Evolutionary conservation across 2,329 filamentous ascomycete genomes (phyloP).

Genomic region (Clathrospora elynae): DNA sequence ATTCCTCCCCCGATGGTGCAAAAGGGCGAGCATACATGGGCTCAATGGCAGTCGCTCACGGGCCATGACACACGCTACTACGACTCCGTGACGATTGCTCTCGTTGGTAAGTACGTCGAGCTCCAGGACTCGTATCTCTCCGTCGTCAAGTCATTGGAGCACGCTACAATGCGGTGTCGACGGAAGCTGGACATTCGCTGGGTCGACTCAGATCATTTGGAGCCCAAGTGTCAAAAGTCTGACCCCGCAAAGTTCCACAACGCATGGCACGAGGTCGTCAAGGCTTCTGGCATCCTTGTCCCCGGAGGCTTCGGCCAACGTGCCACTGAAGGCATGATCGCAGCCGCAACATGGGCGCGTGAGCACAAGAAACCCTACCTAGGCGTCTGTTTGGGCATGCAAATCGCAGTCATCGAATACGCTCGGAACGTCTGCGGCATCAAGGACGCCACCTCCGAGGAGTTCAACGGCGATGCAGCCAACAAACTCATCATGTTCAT

Average conservation of each 20-base stretch:
- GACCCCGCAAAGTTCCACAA: constrained; percentile 79
- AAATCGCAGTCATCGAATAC: constrained; percentile 88
- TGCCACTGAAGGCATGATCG: constrained; percentile 89
- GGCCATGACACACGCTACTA: constrained; percentile 68
- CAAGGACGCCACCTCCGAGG: constrained; percentile 59
- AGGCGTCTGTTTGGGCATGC: constrained; percentile 91
- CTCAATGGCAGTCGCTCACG: constrained; percentile 75
- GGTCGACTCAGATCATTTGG: constrained; percentile 85
- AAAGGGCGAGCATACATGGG: constrained; percentile 74
- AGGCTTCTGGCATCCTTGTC: constrained; percentile 69
- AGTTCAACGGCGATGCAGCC: constrained; percentile 64
- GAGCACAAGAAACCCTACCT: constrained; percentile 81
- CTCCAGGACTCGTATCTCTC: constrained; percentile 86
- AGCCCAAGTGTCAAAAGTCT: constrained; percentile 64
- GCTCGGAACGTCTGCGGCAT: constrained; percentile 76
- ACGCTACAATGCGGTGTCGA: constrained; percentile 84
- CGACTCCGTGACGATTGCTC: constrained; percentile 75
- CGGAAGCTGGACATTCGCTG: constrained; percentile 80
- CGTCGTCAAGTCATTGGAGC: constrained; percentile 85
- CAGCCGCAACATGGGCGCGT: constrained; percentile 83
- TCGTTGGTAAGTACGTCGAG: constrained; percentile 91
- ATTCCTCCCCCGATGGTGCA: constrained; percentile 61
- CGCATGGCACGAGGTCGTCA: constrained; percentile 80
- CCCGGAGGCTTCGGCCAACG: constrained; percentile 81
- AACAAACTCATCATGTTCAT: constrained; percentile 84